Base-by-base conservation (phyloP, 768 basidiomycete genomes). In the Trametes punicea region DNA sequence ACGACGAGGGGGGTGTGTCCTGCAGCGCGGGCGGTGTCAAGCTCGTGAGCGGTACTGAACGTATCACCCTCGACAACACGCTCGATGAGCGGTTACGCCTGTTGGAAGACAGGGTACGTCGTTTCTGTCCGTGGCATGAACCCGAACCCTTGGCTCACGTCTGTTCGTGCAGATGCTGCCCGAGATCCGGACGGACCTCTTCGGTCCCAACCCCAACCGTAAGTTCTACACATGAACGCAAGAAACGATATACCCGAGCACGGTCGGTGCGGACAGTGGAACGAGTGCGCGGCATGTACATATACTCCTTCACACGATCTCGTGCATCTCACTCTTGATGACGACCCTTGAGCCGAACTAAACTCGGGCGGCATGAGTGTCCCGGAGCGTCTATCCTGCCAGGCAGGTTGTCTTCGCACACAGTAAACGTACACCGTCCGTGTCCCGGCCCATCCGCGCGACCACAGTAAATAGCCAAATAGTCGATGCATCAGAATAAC, bases 11-110 rank as follows among this genome's bases (percentile, higher is more conserved):
- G 18, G 11, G 23, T 6, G 23, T 47, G 10, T 8, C n/a, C 2
- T 21, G 6, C 57, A 92, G 91, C 60, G 83, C 94, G 54, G 97
- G 97, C 13, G 96, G 96, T 13, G 75, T 97, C 44, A 85, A 85
- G 65, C 80, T 98, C 16, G 67, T 80, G 13, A 89, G 81, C 49
- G 87, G 87, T 20, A 79, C 79, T 9, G 78, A 80, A 30, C 83
- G 92, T 48, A 98, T 98, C 70, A 88, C 84, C 20, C 79, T 99
- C 21, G 90, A 98, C 72, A 98, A 99, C 68, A 94, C 95, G 2
- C 76, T 99, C 47, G 95, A 96, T 64, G 94, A 98, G 71, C 81
- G 96, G 44, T 72, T 99, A 66, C 80, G 85, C 61, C 71, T 98
- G 62, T 74, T 99, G 36, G 94, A 98, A 73, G 92, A 97, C 67